These are phyloP conservation scores for Jamesozyma rosinii DNA, from an alignment of 805 yeast species.

Conservation along the genomic window DNA sequence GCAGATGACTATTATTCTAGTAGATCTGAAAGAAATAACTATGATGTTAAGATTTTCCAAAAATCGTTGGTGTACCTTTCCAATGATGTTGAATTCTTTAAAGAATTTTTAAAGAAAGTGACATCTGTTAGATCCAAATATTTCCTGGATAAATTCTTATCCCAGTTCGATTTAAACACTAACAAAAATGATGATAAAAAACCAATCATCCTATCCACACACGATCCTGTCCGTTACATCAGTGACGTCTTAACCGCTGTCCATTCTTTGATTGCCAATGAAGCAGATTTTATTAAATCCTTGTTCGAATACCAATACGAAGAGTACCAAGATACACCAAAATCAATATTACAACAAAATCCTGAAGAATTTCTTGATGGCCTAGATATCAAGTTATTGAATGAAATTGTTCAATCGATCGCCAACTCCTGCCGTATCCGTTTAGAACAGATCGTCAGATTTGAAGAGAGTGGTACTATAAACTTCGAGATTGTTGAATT, in stretches of 20 bases:
- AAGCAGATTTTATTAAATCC: conserved; percentile 62
- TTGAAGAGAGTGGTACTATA: conserved; percentile 48
- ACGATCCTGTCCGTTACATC: conserved; percentile 72
- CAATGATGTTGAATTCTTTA: conserved; percentile 43
- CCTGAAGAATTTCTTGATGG: conserved; percentile 19
- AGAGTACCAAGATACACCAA: conserved; percentile 9
- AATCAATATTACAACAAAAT: conserved; percentile 17
- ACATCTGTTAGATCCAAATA: conserved; percentile 57
- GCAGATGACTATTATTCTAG: conserved; percentile 12
- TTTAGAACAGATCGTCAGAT: conserved; percentile 57
- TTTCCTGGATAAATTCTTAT: conserved; percentile 57
- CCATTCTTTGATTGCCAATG: conserved; percentile 80
- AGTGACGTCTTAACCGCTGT: conserved; percentile 86
- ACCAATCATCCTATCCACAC: conserved; percentile 57
- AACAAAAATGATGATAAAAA: conserved; percentile 16
- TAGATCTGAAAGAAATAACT: conserved; percentile 1
- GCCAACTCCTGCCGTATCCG: conserved; percentile 50
- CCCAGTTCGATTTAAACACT: conserved; percentile 37
- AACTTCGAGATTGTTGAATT: conserved; percentile 54
- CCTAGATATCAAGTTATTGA: conserved; percentile 22
- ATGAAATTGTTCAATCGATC: conserved; percentile 26
- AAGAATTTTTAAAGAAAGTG: conserved; percentile 52
- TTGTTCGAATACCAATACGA: conserved; percentile 40
- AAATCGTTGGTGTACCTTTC: conserved; percentile 30
- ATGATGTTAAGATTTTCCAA: conserved; percentile 23